Percentiles rank a stretch among this genome's conserved stretches.
Evolutionary conservation across 164 flowering plant species (phyloP).

Genomic region (Umbellularia californica): DNA sequence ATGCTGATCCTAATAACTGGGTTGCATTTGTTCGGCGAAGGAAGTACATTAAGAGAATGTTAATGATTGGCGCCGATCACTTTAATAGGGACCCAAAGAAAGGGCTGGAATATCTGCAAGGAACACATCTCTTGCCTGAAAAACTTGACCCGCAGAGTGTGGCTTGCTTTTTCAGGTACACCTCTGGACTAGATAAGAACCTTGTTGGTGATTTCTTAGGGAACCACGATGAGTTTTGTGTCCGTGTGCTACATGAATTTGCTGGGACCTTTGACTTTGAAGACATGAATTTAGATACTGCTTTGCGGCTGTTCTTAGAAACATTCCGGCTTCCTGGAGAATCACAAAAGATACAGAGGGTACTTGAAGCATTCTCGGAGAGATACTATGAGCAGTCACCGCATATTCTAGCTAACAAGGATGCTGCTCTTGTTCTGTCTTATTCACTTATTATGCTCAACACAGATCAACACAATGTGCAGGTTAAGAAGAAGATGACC

Average conservation of each 20-base stretch:
- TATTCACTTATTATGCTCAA: conserved; percentile 45
- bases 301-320: conserved; percentile 39
- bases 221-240: conserved; percentile 41
- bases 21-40: conserved; percentile 33
- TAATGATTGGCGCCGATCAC: conserved; percentile 35
- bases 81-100: conserved; percentile 41
- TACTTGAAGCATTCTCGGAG: conserved; percentile 46
- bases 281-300: conserved; percentile 40
- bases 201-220: conserved; percentile 40
- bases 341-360: conserved; percentile 42
- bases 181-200: conserved; percentile 40
- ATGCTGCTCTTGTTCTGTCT: conserved; percentile 40
- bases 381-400: conserved; percentile 45
- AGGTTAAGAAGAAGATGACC: conserved; percentile 49
- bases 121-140: conserved; percentile 36
- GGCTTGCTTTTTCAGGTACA: conserved; percentile 42
- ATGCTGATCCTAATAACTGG: conserved; percentile 32
- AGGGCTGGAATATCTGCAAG: conserved; percentile 36
- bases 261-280: conserved; percentile 38
- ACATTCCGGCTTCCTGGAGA: conserved; percentile 45
- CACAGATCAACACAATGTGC: conserved; percentile 43
- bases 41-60: conserved; percentile 34
- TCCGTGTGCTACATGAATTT: conserved; percentile 42
- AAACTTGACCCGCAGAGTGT: conserved; percentile 40
- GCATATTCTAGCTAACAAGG: conserved; percentile 35